These are phyloP conservation scores for Cercospora sp. DNA, from an alignment of 2,329 filamentous ascomycete species.

Conservation along the genomic window DNA sequence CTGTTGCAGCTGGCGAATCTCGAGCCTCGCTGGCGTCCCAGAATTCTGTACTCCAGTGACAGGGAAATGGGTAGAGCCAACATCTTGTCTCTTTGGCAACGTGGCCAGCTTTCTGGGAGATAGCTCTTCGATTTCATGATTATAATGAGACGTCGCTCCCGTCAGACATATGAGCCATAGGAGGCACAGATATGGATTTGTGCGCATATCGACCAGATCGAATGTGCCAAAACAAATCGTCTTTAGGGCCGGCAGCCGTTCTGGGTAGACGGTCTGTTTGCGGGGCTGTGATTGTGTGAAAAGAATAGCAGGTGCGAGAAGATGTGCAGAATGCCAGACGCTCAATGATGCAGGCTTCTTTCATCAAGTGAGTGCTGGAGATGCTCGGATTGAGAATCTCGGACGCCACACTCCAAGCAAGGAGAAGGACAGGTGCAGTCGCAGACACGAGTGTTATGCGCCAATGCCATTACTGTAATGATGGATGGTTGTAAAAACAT, in stretches of 20 bases:
- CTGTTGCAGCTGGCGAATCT: slow-evolving; percentile 66
- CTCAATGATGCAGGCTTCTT: not conserved
- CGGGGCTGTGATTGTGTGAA: not conserved
- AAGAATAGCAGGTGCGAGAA: not conserved
- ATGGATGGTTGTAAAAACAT: not conserved
- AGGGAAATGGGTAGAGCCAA: slow-evolving; percentile 22
- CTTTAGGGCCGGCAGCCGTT: not conserved
- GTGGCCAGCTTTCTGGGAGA: not conserved
- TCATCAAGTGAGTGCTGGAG: not conserved
- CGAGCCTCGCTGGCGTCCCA: slow-evolving; percentile 53
- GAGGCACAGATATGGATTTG: not conserved
- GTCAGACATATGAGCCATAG: not conserved
- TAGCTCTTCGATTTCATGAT: slow-evolving; percentile 25
- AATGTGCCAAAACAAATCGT: not conserved
- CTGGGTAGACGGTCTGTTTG: not conserved
- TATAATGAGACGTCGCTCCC: slow-evolving; percentile 14
- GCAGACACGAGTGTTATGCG: not conserved
- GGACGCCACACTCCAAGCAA: not conserved
- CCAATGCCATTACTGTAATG: not conserved
- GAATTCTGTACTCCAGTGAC: slow-evolving; percentile 37
- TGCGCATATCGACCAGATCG: not conserved
- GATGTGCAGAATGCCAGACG: not conserved
- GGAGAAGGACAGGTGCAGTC: not conserved
- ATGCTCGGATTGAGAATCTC: not conserved
- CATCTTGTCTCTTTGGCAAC: slow-evolving; percentile 22